phyloP scores from a whole-genome alignment of 1,284 basidiomycete species.

The Cryptococcus jaspeensis region DNA sequence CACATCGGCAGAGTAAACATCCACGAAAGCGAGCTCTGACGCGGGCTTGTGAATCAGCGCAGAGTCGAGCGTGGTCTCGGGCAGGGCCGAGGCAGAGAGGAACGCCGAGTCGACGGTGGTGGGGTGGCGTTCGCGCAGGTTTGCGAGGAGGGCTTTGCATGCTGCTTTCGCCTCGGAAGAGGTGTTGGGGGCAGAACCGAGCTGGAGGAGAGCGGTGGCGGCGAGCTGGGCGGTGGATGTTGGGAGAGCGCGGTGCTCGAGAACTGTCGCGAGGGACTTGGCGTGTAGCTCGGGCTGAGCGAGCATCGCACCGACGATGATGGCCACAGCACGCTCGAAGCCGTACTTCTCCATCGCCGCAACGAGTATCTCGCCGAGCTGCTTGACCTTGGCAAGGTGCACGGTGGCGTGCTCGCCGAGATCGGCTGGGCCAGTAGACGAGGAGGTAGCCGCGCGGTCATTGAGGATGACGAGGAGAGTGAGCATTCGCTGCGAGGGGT shows the following conservation, averaged over 20 bases:
- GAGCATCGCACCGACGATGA: slow-evolving; percentile 25
- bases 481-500: slow-evolving; percentile 44
- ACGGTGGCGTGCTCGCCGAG: slow-evolving; percentile 30
- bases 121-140: slow-evolving; percentile 45
- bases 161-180: slow-evolving; percentile 19
- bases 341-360: slow-evolving; percentile 45
- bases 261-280: slow-evolving; percentile 22
- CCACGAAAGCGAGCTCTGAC: slow-evolving; percentile 39
- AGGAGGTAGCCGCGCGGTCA: slow-evolving; percentile 26
- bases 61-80: slow-evolving; percentile 16
- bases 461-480: slow-evolving; percentile 48
- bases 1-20: slow-evolving; percentile 49
- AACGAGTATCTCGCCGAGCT: slow-evolving; percentile 37
- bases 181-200: slow-evolving; percentile 11
- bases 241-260: slow-evolving; percentile 32
- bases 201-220: slow-evolving; percentile 27
- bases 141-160: slow-evolving; percentile 31
- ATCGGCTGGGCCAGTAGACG: slow-evolving; percentile 24
- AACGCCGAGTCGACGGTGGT: slow-evolving; percentile 34
- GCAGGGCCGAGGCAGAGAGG: slow-evolving; percentile 19
- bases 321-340: slow-evolving; percentile 34
- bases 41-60: slow-evolving; percentile 18
- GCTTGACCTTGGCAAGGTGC: slow-evolving; percentile 29
- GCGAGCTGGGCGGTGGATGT: slow-evolving; percentile 26
- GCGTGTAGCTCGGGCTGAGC: slow-evolving; percentile 17